Evolutionary conservation across 2,329 filamentous ascomycete genomes (phyloP).

Genomic region (Fusarium annulatum): DNA sequence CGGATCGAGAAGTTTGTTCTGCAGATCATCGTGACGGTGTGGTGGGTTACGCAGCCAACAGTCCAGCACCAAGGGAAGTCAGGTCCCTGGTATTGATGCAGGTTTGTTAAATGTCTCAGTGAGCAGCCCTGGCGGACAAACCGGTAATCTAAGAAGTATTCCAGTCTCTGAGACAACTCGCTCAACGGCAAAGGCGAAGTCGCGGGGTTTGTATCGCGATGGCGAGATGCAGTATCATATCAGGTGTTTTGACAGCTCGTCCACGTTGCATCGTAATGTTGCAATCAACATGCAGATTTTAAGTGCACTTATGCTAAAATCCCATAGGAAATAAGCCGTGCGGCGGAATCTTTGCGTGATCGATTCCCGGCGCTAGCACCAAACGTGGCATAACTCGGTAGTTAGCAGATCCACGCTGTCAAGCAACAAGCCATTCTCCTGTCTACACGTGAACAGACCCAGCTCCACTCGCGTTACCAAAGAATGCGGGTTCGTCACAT

Average conservation of each 20-base stretch:
- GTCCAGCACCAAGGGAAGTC: neutral
- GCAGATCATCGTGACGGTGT: constrained; percentile 9
- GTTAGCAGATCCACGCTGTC: neutral
- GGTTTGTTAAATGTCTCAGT: constrained; percentile 11
- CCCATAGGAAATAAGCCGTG: constrained; percentile 2
- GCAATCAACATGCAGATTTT: constrained; percentile 2
- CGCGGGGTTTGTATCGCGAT: accelerated
- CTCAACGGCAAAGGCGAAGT: neutral
- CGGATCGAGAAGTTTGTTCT: neutral
- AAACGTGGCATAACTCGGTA: neutral
- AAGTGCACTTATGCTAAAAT: neutral
- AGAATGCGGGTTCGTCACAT: neutral
- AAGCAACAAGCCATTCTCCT: constrained; percentile 9
- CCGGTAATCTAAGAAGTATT: neutral
- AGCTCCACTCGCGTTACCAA: neutral
- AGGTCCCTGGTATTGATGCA: neutral
- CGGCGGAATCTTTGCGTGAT: neutral
- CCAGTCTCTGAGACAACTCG: neutral
- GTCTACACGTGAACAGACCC: neutral
- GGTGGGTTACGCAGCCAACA: neutral
- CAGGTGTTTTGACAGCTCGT: neutral
- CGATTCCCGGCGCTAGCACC: neutral
- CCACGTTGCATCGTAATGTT: constrained; percentile 1
- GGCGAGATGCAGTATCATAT: neutral
- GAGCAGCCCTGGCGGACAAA: neutral